phyloP scores from a whole-genome alignment of 1,284 basidiomycete genomes.

The Ceratobasidium sp. region DNA sequence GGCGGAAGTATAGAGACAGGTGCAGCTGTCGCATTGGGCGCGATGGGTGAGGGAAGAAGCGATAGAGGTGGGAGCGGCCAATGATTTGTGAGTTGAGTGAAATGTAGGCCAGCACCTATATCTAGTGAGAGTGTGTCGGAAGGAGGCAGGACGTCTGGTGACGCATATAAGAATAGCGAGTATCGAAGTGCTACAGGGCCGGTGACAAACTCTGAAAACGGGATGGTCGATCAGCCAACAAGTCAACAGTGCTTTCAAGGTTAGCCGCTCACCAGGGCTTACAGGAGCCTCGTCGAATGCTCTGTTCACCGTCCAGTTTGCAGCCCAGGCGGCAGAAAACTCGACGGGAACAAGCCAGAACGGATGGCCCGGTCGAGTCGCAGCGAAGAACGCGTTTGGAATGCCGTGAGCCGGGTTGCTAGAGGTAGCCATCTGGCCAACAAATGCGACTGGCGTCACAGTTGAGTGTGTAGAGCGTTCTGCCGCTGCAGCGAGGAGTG shows the following conservation, averaged over 20 bases:
- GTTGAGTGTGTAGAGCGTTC: slow-evolving; percentile 6
- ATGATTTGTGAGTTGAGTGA: slow-evolving; percentile 12
- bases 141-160: not conserved
- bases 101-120: not conserved
- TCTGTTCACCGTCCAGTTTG: slow-evolving; percentile 17
- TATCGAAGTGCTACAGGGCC: slow-evolving; percentile 39
- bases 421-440: slow-evolving; percentile 37
- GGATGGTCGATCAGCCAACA: not conserved
- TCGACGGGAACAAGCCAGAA: slow-evolving; percentile 34
- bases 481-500: slow-evolving; percentile 26
- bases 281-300: slow-evolving; percentile 9
- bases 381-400: slow-evolving; percentile 39
- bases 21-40: slow-evolving; percentile 1
- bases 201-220: slow-evolving; percentile 33
- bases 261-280: slow-evolving; percentile 16
- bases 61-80: not conserved
- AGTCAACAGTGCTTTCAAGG: not conserved
- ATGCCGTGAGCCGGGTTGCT: slow-evolving; percentile 23
- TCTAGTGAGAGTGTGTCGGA: not conserved
- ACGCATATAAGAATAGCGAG: slow-evolving; percentile 24
- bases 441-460: slow-evolving; percentile 14
- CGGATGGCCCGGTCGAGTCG: slow-evolving; percentile 21
- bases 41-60: slow-evolving; percentile 6
- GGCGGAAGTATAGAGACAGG: slow-evolving; percentile 32
- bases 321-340: slow-evolving; percentile 34